Conservation (phyloP, 1,284 basidiomycete species). For the Moesziomyces globuligerus region DNA sequence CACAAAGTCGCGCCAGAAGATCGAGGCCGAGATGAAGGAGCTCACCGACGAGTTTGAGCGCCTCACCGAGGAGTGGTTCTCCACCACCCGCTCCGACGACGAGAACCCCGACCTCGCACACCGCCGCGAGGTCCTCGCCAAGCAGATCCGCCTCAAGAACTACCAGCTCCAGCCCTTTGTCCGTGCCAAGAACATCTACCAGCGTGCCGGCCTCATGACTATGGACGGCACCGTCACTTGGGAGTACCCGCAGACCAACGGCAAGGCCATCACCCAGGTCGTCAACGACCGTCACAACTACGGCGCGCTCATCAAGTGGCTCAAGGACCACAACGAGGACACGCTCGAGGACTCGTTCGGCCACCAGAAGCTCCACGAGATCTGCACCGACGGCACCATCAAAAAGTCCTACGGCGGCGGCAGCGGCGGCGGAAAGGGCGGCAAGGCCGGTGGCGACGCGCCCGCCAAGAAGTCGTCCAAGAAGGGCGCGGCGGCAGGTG, state of each 20-base stretch:
- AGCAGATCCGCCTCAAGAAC: slow-evolving; percentile 64
- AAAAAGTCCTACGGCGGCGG: slow-evolving; percentile 40
- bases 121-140: slow-evolving; percentile 58
- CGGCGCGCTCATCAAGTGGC: slow-evolving; percentile 62
- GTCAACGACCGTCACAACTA: slow-evolving; percentile 63
- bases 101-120: slow-evolving; percentile 48
- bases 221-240: slow-evolving; percentile 59
- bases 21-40: slow-evolving; percentile 57
- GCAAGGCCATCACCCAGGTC: slow-evolving; percentile 49
- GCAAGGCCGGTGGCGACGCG: slow-evolving; percentile 5
- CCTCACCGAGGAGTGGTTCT: slow-evolving; percentile 59
- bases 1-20: slow-evolving; percentile 54
- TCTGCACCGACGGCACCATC: slow-evolving; percentile 46
- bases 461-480: slow-evolving; percentile 38
- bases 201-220: slow-evolving; percentile 59
- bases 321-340: slow-evolving; percentile 63
- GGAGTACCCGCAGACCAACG: slow-evolving; percentile 64
- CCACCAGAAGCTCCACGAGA: slow-evolving; percentile 43
- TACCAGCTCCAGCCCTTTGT: slow-evolving; percentile 62
- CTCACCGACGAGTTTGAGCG: slow-evolving; percentile 60
- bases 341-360: slow-evolving; percentile 63
- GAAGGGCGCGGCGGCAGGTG: slow-evolving; percentile 34
- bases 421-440: slow-evolving; percentile 12
- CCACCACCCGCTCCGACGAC: slow-evolving; percentile 43
- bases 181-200: slow-evolving; percentile 63